phyloP scores from a whole-genome alignment of 2,329 filamentous ascomycete genomes.

The Chrysoporthe deuterocubensis region DNA sequence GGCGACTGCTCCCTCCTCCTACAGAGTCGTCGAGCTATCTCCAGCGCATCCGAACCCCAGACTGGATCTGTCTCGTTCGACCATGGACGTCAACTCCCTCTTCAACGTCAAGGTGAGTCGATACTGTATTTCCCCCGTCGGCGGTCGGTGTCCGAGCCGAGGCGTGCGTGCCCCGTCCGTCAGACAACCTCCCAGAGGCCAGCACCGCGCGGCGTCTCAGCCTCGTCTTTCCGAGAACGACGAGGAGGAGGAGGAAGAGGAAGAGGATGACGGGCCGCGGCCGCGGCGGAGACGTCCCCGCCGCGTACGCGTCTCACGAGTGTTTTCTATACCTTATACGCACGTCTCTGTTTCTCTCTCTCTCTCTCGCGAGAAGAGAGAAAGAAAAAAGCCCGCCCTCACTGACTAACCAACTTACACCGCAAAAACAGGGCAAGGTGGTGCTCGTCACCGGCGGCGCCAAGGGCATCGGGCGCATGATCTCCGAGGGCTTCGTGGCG shows the following conservation, averaged over 20 bases:
- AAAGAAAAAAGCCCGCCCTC: too few relatives aligned
- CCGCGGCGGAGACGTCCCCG: too few relatives aligned
- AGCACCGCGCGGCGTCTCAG: background rate
- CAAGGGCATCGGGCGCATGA: constrained; percentile 71
- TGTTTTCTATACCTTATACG: too few relatives aligned
- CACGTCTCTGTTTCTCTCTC: background rate
- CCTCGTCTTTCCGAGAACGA: background rate
- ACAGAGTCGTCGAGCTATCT: too few relatives aligned
- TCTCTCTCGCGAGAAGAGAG: background rate
- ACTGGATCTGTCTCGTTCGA: background rate
- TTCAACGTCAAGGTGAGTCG: constrained; percentile 62
- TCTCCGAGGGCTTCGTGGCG: constrained; percentile 66
- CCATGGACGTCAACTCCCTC: constrained; percentile 56
- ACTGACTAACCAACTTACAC: background rate
- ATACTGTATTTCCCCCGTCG: too few relatives aligned
- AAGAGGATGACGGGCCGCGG: background rate
- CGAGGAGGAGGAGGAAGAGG: too few relatives aligned
- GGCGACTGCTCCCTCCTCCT: too few relatives aligned
- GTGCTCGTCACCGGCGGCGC: constrained; percentile 62
- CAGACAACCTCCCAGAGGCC: background rate
- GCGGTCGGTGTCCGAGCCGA: background rate
- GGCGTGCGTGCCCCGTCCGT: background rate
- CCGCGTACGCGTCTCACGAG: too few relatives aligned
- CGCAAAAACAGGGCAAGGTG: constrained; percentile 53
- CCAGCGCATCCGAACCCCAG: too few relatives aligned